Conservation (phyloP, 331 rosid species). For the Prunus yedoensis region DNA sequence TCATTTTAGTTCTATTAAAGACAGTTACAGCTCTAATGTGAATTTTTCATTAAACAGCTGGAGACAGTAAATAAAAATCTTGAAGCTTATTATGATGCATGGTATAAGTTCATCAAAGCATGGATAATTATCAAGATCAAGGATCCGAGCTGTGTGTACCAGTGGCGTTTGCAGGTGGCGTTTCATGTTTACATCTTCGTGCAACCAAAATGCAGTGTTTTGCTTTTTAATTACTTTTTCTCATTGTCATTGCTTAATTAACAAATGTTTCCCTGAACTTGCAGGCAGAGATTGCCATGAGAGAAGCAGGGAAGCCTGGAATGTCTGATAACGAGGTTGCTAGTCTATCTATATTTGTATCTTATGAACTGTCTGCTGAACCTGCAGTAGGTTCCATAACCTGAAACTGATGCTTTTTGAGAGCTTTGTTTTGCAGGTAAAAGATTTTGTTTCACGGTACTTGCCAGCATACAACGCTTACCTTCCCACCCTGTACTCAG, state of each 20-base stretch:
- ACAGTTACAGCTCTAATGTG: constrained; percentile 7
- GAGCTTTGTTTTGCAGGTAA: constrained; percentile 48
- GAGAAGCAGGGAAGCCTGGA: constrained; percentile 89
- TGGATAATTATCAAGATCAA: constrained; percentile 90
- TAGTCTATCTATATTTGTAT: neutral
- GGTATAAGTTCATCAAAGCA: constrained; percentile 80
- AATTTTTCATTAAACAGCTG: constrained; percentile 44
- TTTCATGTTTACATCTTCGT: neutral
- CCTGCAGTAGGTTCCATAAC: neutral
- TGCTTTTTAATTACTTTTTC: neutral
- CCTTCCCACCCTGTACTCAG: constrained; percentile 86
- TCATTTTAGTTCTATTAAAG: neutral
- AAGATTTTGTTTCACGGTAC: constrained; percentile 89
- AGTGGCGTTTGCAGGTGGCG: constrained; percentile 87
- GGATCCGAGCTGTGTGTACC: constrained; percentile 76
- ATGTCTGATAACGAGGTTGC: constrained; percentile 93
- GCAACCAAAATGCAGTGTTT: neutral
- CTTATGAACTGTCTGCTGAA: neutral
- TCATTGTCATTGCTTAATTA: neutral
- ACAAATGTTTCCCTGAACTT: constrained; percentile 13
- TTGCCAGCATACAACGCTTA: constrained; percentile 88
- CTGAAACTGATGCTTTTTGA: constrained; percentile 9
- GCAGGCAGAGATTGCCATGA: constrained; percentile 99
- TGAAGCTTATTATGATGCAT: constrained; percentile 79
- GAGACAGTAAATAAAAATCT: constrained; percentile 73